Evolutionary conservation across 2,329 filamentous ascomycete species (phyloP), one percentile per base, ranked within the genome.

Genomic region (Penicillium thymicola): DNA sequence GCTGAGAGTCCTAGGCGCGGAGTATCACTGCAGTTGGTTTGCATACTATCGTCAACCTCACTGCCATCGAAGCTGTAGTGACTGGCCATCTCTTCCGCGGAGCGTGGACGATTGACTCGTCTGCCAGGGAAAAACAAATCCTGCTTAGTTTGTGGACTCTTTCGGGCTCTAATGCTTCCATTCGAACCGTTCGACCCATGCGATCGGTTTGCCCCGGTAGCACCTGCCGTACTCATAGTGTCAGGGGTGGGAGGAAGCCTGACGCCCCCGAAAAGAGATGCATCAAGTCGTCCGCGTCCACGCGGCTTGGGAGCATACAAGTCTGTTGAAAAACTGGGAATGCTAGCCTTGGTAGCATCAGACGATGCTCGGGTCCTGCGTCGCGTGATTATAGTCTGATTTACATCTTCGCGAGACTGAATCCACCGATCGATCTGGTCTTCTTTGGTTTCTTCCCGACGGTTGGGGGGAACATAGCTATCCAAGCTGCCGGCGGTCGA

Each of bases 211-310:
- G 66, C 65, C 2, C 63, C 65, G 8, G 63, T 63, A 23, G 67
- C 68, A 49, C 70, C 66, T 45, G 72, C 70, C 3, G 74, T 76
- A 45, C 72, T 76, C 75, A 77, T 76, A 2, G 75, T 77, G 51
- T 77, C 75, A 3, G 75, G 75, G 1, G 75, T 77, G 13, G 74
- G 75, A 21, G 75, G 75, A 5, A 77, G 64, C 16, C 65, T 69
- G 11, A 67, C 61, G 5, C 68, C 65, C 3, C 65, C 72, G 51
- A 76, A 76, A 2, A 74, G 57, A 14, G 60, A 58, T 23, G 63
- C 63, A 27, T 74, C 71, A 34, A 70, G 47, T 18, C 63, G 65
- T n/a, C 67, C 65, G 10, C 66, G 70, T 18, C 66, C 65, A 36
- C 57, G 67, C 6, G 65, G 60, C 27, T 66, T 65, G 34, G 61